Base-by-base conservation (phyloP, 176 grass and related monocot genomes). In the Stipa capillata region DNA sequence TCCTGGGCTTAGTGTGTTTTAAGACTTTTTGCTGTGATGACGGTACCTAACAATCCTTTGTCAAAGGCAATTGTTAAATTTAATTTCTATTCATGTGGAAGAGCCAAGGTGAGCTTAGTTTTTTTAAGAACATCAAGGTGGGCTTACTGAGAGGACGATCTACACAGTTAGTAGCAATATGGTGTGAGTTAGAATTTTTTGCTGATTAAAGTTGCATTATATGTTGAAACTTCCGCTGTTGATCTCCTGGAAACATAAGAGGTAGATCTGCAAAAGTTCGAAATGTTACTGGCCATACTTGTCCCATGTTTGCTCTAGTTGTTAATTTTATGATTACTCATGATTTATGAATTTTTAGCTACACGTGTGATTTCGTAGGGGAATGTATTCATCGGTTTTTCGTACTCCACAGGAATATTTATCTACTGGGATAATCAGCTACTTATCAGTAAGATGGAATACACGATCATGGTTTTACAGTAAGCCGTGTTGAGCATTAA, bases 351-450 rank as follows among this genome's bases (percentile, higher is more conserved):
- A 58, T 14, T 13, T 82, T 17, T 44, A 63, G 61, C 27, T 76
- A 60, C 31, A 68, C 51, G 2, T 74, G 10, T 1, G 11, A 37
- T 77, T 60, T 49, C 56, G 32, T 35, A 20, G 18, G 43, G 53
- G 34, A 39, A 53, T 69, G 51, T 75, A 67, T 77, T 82, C 39
- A 81, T 69, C 36, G 13, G 2, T 70, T 77, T 70, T 82, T 76
- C 76, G 54, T 80, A 65, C 68, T 86, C 68, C 28, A 20, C 58
- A 86, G 76, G 84, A 80, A 74, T 66, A 43, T 66, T 80, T 80
- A 65, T 80, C 84, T 80, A 51, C 84, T 86, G 69, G 68, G 59
- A 80, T 86, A 86, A 55, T 80, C 76, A 74, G 76, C 76, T 73
- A 45, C 77, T 80, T 80, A 80, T 80, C 57, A 73, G 35, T 79